Percentiles rank a stretch among this genome's conserved stretches.
Evolutionary conservation across 306 rosid species (phyloP).

Genomic region (Quercus agrifolia): DNA sequence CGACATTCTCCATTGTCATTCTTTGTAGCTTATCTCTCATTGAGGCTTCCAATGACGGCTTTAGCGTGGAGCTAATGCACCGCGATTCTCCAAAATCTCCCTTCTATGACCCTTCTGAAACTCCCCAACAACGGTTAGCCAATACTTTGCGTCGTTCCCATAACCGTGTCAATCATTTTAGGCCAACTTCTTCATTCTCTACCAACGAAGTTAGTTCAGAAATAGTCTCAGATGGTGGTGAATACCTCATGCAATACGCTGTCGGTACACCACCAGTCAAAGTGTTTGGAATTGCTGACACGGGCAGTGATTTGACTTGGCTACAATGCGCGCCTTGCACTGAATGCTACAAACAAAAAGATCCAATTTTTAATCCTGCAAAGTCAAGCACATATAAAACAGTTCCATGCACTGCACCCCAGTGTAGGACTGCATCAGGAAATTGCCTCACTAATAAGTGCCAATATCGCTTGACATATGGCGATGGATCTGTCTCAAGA

Average conservation of each 20-base stretch:
- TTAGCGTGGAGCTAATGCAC: constrained; percentile 11
- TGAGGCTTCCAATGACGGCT: constrained; percentile 1
- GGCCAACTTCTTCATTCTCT: background rate
- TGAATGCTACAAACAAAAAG: constrained; percentile 27
- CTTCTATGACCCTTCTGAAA: background rate
- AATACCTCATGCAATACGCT: constrained; percentile 37
- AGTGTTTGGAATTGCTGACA: constrained; percentile 36
- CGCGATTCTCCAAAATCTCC: background rate
- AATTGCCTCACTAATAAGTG: background rate
- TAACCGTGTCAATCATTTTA: background rate
- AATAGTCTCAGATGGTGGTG: background rate
- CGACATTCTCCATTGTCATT: background rate
- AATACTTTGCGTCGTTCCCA: constrained; percentile 9
- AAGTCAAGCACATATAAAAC: constrained; percentile 31
- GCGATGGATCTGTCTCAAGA: constrained; percentile 9
- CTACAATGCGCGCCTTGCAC: constrained; percentile 52
- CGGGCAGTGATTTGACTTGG: constrained; percentile 59
- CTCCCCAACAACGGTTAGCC: background rate
- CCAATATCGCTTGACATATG: constrained; percentile 5
- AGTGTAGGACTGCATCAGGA: background rate
- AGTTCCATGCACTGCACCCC: constrained; percentile 1
- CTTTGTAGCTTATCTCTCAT: background rate
- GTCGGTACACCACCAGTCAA: constrained; percentile 54
- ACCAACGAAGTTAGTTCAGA: background rate
- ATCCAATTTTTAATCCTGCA: constrained; percentile 38